phyloP scores from a whole-genome alignment of 176 grass and related monocot species.

The Raddia guianensis region DNA sequence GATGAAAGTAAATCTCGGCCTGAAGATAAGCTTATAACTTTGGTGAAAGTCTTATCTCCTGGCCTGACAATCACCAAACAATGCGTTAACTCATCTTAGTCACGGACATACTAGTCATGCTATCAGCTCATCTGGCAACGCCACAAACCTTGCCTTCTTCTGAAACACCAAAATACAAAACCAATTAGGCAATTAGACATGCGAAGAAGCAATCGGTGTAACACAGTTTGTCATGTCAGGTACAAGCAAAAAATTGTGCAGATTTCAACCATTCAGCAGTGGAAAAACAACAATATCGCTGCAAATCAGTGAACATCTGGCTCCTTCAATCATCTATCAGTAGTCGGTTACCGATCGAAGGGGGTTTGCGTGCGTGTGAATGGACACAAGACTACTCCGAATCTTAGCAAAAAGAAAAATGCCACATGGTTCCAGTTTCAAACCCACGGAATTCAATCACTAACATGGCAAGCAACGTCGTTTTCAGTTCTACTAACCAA shows the following conservation, averaged over 20 bases:
- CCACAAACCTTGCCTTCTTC: conserved; percentile 59
- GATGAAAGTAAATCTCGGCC: conserved; percentile 5
- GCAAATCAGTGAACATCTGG: background rate
- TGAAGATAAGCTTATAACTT: conserved; percentile 53
- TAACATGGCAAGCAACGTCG: conserved; percentile 18
- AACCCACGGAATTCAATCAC: background rate
- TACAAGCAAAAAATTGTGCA: background rate
- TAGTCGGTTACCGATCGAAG: too few relatives aligned
- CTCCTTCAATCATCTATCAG: too few relatives aligned
- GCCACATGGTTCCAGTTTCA: background rate
- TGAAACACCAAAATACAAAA: conserved; percentile 39
- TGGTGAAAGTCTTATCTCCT: conserved; percentile 30
- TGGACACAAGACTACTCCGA: background rate
- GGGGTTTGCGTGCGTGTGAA: background rate
- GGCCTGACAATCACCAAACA: conserved; percentile 37
- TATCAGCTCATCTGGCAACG: conserved; percentile 61
- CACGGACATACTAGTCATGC: conserved; percentile 30
- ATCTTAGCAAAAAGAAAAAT: background rate
- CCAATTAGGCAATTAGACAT: conserved; percentile 30
- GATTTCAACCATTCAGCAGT: background rate
- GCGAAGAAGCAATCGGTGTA: background rate
- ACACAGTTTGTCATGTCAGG: background rate
- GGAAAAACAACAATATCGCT: background rate
- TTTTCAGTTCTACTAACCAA: background rate
- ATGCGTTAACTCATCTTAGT: conserved; percentile 33